Evolutionary conservation across 495 filamentous ascomycete species (phyloP).

Genomic region (Aspergillus campestris): DNA sequence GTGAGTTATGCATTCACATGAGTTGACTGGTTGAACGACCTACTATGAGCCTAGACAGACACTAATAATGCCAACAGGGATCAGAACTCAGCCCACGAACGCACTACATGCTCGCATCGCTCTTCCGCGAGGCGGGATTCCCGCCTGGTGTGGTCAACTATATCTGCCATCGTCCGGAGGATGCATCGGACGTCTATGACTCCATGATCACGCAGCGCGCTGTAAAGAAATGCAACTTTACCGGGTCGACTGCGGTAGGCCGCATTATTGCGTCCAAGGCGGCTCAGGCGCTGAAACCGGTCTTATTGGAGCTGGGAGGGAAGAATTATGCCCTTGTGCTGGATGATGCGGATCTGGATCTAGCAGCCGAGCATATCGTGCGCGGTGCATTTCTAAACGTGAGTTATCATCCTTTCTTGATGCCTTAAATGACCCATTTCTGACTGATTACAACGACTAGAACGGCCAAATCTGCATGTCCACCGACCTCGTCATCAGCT

Average conservation of each 20-base stretch:
- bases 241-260: conserved; percentile 52
- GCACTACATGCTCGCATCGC: conserved; percentile 39
- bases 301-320: conserved; percentile 60
- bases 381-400: conserved; percentile 29
- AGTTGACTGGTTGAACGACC: neutral
- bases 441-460: too few species aligned
- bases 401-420: neutral
- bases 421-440: too few species aligned
- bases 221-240: conserved; percentile 62
- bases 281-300: conserved; percentile 57
- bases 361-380: conserved; percentile 44
- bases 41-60: too few species aligned
- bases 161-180: conserved; percentile 41
- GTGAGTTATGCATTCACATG: conserved; percentile 5
- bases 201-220: conserved; percentile 46
- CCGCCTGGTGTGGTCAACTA: conserved; percentile 48
- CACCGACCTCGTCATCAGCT: conserved; percentile 66
- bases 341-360: conserved; percentile 55
- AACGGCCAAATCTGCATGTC: conserved; percentile 75
- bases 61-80: too few species aligned
- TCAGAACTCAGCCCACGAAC: conserved; percentile 59
- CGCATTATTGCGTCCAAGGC: conserved; percentile 48
- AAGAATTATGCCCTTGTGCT: conserved; percentile 58
- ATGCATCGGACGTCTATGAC: conserved; percentile 47
- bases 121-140: conserved; percentile 14